Evolutionary conservation across 768 basidiomycete genomes (phyloP).

Genomic region (Phaeotremella skinneri): DNA sequence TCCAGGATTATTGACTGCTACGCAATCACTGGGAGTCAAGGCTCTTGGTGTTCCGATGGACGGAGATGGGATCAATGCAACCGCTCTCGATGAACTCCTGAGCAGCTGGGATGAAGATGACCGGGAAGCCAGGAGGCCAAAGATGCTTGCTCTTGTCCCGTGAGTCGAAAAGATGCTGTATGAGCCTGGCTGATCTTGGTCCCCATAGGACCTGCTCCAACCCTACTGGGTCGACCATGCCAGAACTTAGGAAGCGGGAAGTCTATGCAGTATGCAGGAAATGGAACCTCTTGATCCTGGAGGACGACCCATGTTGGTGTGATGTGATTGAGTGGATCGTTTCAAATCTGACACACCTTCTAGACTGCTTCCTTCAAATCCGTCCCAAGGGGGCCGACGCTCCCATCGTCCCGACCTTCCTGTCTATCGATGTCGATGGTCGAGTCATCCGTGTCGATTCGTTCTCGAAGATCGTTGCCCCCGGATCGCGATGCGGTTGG

Average conservation of each 20-base stretch:
- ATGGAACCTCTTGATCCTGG: conserved; percentile 71
- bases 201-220: conserved; percentile 60
- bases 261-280: conserved; percentile 76
- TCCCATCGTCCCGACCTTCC: conserved; percentile 38
- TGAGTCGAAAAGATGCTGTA: conserved; percentile 1
- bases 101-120: conserved; percentile 62
- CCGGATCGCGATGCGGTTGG: conserved; percentile 35
- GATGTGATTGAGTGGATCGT: neutral
- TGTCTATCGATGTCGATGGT: conserved; percentile 39
- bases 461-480: conserved; percentile 45
- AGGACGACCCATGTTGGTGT: conserved; percentile 62
- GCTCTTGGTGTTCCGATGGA: conserved; percentile 61
- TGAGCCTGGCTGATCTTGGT: neutral
- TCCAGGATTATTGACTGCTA: conserved; percentile 54
- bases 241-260: conserved; percentile 62
- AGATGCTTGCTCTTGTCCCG: conserved; percentile 31
- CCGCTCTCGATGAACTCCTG: conserved; percentile 61
- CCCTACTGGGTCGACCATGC: conserved; percentile 72
- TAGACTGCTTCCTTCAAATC: conserved; percentile 49
- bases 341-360: conserved; percentile 39
- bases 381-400: conserved; percentile 32
- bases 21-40: conserved; percentile 54
- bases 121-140: conserved; percentile 61
- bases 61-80: conserved; percentile 62
- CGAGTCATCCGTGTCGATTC: conserved; percentile 42